A percentile compares a stretch with the other conserved stretches of the same genome.
phyloP scores from a whole-genome alignment of 163 green algal species.

The Trebouxiophyceae sp. region DNA sequence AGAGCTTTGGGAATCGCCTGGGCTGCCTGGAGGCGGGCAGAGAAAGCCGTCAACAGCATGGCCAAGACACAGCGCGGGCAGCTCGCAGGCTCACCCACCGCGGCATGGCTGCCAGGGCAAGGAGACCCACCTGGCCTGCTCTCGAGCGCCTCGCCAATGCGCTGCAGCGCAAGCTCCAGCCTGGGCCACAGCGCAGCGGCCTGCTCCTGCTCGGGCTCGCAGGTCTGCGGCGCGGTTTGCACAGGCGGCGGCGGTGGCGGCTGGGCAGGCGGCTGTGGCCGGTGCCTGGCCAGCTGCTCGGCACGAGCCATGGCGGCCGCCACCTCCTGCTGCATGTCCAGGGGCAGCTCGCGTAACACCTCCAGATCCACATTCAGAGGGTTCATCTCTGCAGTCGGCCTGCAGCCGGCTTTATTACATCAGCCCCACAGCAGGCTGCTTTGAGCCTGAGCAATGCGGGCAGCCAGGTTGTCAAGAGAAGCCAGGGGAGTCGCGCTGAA shows the following conservation, averaged over 20 bases:
- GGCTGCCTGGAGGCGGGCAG: background rate
- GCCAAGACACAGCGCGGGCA: no score
- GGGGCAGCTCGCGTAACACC: slow-evolving; percentile 45
- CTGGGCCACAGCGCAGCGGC: slow-evolving; percentile 21
- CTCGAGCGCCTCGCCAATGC: background rate
- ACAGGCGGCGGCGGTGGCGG: background rate
- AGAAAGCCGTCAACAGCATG: no score
- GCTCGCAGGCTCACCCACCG: no score
- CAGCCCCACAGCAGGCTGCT: no score
- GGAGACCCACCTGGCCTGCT: background rate
- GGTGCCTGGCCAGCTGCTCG: background rate
- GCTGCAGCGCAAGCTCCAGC: slow-evolving; percentile 9
- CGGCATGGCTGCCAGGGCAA: no score
- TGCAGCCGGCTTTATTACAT: no score
- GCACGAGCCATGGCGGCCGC: background rate
- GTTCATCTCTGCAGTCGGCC: no score
- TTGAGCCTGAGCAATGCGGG: no score
- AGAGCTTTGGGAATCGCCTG: background rate
- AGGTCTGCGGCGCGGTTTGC: background rate
- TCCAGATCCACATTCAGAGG: slow-evolving; percentile 36
- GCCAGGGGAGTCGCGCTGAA: background rate
- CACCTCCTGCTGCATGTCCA: slow-evolving; percentile 31
- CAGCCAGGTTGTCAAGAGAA: no score
- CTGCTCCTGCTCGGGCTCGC: background rate
- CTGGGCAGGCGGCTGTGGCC: background rate